phyloP scores from a whole-genome alignment of 345 rosid genomes.

The Theobroma cacao region DNA sequence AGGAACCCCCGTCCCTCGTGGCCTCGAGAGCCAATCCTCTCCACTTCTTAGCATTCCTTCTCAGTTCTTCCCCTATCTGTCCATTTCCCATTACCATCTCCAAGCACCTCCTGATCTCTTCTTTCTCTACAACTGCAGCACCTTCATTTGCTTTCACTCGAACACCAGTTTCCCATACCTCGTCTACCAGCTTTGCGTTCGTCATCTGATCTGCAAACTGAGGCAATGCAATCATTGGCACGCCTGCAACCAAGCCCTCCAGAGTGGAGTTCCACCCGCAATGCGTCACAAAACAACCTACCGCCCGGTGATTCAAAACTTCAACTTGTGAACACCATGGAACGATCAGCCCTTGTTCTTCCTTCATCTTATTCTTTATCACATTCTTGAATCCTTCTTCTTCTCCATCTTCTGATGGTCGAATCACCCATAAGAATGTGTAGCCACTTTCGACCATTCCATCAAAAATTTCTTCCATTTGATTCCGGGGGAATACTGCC shows the following conservation, averaged over 20 bases:
- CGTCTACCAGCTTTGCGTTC: slow-evolving; percentile 37
- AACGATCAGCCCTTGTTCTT: slow-evolving; percentile 31
- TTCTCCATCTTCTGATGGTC: background rate
- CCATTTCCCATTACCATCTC: slow-evolving; percentile 28
- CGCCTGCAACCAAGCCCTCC: slow-evolving; percentile 37
- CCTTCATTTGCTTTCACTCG: too few relatives aligned
- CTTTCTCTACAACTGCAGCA: too few relatives aligned
- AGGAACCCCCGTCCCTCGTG: slow-evolving; percentile 25
- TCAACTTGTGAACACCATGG: slow-evolving; percentile 48
- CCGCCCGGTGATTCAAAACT: slow-evolving; percentile 34
- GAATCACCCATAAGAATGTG: slow-evolving; percentile 40
- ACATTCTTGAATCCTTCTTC: background rate
- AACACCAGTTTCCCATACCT: slow-evolving; percentile 32
- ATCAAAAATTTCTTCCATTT: slow-evolving; percentile 34
- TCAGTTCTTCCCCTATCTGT: slow-evolving; percentile 23
- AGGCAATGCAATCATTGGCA: slow-evolving; percentile 37
- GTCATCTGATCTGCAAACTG: slow-evolving; percentile 39
- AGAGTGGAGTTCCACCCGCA: slow-evolving; percentile 47
- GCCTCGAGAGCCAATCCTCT: slow-evolving; percentile 33
- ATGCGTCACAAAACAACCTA: slow-evolving; percentile 46
- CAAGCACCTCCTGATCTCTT: slow-evolving; percentile 34
- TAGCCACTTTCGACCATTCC: slow-evolving; percentile 15
- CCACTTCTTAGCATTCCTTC: slow-evolving; percentile 33
- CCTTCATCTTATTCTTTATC: slow-evolving; percentile 5
- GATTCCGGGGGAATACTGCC: slow-evolving; percentile 11